These are phyloP conservation scores for Saccharomyces hybrid DNA, from an alignment of 1,139 yeast genomes.

Conservation along the genomic window DNA sequence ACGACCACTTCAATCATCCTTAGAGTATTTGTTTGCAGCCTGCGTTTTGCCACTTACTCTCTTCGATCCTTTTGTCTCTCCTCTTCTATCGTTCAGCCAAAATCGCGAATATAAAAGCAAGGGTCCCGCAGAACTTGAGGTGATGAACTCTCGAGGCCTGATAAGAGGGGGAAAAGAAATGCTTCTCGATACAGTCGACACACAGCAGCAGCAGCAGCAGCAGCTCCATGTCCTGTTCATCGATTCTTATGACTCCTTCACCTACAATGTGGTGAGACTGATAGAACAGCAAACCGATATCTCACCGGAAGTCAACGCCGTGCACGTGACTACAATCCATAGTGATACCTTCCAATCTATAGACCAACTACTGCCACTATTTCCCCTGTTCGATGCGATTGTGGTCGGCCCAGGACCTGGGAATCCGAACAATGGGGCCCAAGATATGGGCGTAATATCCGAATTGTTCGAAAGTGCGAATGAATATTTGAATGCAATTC, in stretches of 20 bases:
- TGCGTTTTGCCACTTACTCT: background rate
- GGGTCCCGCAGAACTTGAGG: background rate
- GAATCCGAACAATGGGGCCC: conserved; percentile 49
- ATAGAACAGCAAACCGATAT: conserved; percentile 36
- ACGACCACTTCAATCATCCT: conserved; percentile 45
- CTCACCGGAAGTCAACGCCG: conserved; percentile 37
- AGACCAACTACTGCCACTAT: conserved; percentile 34
- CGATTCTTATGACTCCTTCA: conserved; percentile 93
- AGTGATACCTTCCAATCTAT: conserved; percentile 54
- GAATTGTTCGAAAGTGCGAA: conserved; percentile 21
- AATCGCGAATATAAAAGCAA: background rate
- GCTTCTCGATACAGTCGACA: background rate
- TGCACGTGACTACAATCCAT: conserved; percentile 60
- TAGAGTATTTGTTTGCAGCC: background rate
- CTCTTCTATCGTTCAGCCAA: background rate
- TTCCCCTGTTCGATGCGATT: conserved; percentile 59
- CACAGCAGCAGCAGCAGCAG: conserved; percentile 3
- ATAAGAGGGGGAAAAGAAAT: background rate
- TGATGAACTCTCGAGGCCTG: background rate
- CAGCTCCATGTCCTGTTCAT: conserved; percentile 45
- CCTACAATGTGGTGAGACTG: conserved; percentile 68
- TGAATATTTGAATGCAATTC: conserved; percentile 35
- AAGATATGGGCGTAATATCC: conserved; percentile 74
- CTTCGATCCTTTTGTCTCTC: background rate
- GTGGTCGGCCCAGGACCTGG: conserved; percentile 99